Conservation (phyloP, 768 basidiomycete species). For the Polyporus arcularius region DNA sequence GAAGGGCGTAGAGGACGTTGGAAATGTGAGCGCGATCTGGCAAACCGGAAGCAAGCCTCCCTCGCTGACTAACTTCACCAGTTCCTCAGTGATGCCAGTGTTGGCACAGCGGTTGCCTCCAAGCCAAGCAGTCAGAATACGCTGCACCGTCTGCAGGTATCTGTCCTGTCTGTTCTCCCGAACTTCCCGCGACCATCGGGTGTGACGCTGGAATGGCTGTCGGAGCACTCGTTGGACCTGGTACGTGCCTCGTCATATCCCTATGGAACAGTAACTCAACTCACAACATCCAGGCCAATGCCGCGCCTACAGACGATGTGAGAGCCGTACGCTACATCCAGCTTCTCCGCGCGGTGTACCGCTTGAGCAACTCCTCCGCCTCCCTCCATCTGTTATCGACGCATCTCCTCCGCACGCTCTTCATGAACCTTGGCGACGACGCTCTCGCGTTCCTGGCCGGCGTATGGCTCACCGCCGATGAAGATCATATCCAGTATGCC, state of each 20-base stretch:
- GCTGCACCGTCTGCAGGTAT: conserved; percentile 55
- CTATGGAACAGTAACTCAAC: conserved; percentile 3
- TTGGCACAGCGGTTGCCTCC: conserved; percentile 51
- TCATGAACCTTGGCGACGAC: conserved; percentile 67
- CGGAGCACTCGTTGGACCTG: not conserved
- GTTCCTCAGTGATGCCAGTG: conserved; percentile 45
- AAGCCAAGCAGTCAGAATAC: conserved; percentile 67
- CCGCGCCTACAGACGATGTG: not conserved
- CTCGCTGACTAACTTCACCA: conserved; percentile 26
- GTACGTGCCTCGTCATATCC: not conserved
- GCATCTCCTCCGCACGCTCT: conserved; percentile 61
- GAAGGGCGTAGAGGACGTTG: conserved; percentile 29
- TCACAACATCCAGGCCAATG: not conserved
- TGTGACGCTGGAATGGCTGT: conserved; percentile 54
- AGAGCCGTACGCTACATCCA: conserved; percentile 47
- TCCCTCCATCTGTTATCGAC: conserved; percentile 52
- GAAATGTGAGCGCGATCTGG: conserved; percentile 27
- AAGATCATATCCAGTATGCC: conserved; percentile 43
- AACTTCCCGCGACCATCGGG: conserved; percentile 48
- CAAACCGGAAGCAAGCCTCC: not conserved
- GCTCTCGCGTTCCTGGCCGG: conserved; percentile 81
- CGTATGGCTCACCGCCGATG: conserved; percentile 47
- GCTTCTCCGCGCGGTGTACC: conserved; percentile 69
- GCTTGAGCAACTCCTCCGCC: conserved; percentile 58
- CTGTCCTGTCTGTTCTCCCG: conserved; percentile 53